phyloP scores from a whole-genome alignment of 768 basidiomycete genomes.

The Leccinum broughii region DNA sequence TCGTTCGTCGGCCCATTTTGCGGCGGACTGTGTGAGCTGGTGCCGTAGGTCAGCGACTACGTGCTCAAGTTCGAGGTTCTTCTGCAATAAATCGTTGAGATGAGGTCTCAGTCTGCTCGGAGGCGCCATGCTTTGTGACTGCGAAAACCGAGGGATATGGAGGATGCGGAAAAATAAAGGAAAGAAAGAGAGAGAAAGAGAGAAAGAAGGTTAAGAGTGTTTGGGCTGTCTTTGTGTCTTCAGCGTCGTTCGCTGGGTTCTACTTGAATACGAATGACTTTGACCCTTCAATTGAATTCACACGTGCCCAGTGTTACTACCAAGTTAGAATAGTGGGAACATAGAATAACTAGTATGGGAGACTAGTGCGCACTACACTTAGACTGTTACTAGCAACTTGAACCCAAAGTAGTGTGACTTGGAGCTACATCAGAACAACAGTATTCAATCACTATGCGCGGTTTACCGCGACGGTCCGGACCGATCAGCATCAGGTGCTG shows the following conservation, averaged over 20 bases:
- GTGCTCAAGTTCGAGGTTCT: slow-evolving; percentile 32
- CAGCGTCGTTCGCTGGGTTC: background rate
- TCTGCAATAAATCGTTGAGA: slow-evolving; percentile 29
- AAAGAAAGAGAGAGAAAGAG: background rate
- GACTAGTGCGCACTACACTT: no score
- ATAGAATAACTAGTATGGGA: no score
- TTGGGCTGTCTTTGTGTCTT: background rate
- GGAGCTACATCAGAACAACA: no score
- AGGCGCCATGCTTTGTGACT: slow-evolving; percentile 23
- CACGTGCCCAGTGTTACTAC: slow-evolving; percentile 10
- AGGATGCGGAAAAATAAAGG: background rate
- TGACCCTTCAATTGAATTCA: slow-evolving; percentile 9
- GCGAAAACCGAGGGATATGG: background rate
- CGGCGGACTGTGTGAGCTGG: slow-evolving; percentile 30
- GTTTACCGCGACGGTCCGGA: background rate
- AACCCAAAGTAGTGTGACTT: no score
- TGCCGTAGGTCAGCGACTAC: slow-evolving; percentile 29
- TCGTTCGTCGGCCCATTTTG: slow-evolving; percentile 32
- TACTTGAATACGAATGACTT: background rate
- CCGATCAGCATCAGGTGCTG: slow-evolving; percentile 6
- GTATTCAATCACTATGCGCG: no score
- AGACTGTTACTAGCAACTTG: no score
- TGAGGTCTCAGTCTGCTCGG: slow-evolving; percentile 28
- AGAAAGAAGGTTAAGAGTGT: background rate
- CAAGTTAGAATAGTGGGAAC: no score